Percentiles rank a stretch among this genome's conserved stretches.
Conservation (phyloP, 768 basidiomycete species). For the Clavaria fumosa region DNA sequence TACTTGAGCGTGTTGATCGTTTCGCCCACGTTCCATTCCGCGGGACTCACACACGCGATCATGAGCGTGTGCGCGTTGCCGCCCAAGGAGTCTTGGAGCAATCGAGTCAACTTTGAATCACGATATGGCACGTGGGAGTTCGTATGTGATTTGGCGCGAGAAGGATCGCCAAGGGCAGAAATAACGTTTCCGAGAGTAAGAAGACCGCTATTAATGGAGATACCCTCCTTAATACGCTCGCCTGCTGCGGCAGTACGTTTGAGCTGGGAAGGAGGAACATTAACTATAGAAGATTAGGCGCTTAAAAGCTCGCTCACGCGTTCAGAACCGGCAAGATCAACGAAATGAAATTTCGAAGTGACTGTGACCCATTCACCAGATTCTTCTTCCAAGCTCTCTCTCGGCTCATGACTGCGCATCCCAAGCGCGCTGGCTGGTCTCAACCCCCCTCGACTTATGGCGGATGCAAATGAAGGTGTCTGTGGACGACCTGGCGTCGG, state of each 20-base stretch:
- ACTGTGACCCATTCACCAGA: conserved; percentile 78
- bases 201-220: conserved; percentile 94
- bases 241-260: conserved; percentile 95
- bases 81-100: conserved; percentile 91
- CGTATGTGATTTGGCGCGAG: conserved; percentile 69
- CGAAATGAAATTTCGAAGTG: conserved; percentile 95
- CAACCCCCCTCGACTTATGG: conserved; percentile 50
- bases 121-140: conserved; percentile 92
- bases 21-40: conserved; percentile 89
- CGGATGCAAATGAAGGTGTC: conserved; percentile 65
- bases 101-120: conserved; percentile 93
- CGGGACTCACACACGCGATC: conserved; percentile 95
- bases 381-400: conserved; percentile 39
- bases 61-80: conserved; percentile 97
- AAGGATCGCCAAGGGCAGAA: conserved; percentile 89
- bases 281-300: conserved; percentile 5
- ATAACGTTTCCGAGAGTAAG: conserved; percentile 97
- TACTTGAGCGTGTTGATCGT: conserved; percentile 94
- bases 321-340: conserved; percentile 95
- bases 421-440: conserved; percentile 76
- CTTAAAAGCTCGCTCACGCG: conserved; percentile 32
- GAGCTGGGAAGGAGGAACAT: conserved; percentile 37
- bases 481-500: conserved; percentile 65
- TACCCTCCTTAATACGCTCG: conserved; percentile 97
- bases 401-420: conserved; percentile 34